Conservation (phyloP, 768 basidiomycete species). For the Termitomyces sp. region DNA sequence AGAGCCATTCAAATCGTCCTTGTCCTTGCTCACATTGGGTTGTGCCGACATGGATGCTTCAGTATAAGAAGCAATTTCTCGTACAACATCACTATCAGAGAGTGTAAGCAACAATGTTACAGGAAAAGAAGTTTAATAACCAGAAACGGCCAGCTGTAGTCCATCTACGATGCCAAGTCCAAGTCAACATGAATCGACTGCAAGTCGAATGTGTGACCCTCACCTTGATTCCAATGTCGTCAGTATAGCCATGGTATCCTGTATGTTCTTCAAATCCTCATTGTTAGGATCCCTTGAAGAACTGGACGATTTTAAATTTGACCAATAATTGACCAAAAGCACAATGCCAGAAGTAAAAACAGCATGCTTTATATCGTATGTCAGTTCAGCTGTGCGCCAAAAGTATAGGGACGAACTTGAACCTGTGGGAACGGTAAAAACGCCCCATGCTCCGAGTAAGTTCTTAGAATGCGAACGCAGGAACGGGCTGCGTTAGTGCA, state of each 20-base stretch:
- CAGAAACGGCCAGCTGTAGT: constrained; percentile 34
- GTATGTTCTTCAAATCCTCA: constrained; percentile 52
- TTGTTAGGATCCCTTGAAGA: constrained; percentile 31
- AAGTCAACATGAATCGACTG: neutral
- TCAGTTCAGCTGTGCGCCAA: neutral
- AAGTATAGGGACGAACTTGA: constrained; percentile 24
- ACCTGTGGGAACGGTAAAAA: constrained; percentile 27
- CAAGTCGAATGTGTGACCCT: neutral
- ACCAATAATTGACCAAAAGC: constrained; percentile 65
- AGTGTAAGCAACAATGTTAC: neutral
- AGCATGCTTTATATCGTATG: constrained; percentile 20
- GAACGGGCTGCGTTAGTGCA: constrained; percentile 80
- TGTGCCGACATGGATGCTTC: constrained; percentile 10
- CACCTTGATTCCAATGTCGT: constrained; percentile 34
- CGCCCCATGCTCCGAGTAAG: constrained; percentile 26
- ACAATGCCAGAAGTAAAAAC: constrained; percentile 42
- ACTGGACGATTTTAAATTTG: constrained; percentile 37
- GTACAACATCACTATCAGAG: constrained; percentile 28
- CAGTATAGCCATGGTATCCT: constrained; percentile 53
- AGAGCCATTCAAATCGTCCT: neutral
- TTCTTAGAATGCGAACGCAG: constrained; percentile 61
- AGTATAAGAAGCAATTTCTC: constrained; percentile 28
- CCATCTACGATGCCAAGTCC: constrained; percentile 29
- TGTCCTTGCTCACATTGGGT: neutral
- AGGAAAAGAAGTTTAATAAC: constrained; percentile 17